Evolutionary conservation across 2,329 filamentous ascomycete species (phyloP).

Genomic region (Lachnellula subtilissima): DNA sequence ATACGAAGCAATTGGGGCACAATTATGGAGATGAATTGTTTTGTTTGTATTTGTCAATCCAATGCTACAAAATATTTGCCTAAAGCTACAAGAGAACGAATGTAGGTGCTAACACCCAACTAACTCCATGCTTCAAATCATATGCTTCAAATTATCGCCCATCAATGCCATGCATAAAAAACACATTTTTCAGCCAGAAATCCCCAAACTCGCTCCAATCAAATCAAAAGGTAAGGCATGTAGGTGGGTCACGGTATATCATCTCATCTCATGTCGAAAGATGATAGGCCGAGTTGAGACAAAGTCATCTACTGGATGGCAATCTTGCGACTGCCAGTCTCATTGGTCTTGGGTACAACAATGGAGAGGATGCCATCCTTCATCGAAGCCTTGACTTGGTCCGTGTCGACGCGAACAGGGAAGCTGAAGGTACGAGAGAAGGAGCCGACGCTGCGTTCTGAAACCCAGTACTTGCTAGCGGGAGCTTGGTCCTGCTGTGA

Average conservation of each 20-base stretch:
- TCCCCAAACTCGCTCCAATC: not conserved
- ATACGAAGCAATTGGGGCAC: not conserved
- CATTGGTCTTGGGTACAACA: slow-evolving; percentile 61
- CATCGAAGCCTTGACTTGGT: slow-evolving; percentile 56
- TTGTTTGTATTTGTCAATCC: not conserved
- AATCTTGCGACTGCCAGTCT: slow-evolving; percentile 53
- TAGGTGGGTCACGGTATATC: not conserved
- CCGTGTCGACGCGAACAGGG: slow-evolving; percentile 58
- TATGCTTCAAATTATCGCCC: not conserved
- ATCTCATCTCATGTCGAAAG: not conserved
- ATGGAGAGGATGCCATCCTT: slow-evolving; percentile 63
- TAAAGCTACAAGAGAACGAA: not conserved
- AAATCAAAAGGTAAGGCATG: too few relatives aligned
- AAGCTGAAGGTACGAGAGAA: slow-evolving; percentile 68
- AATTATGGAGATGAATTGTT: not conserved
- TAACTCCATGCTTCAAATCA: not conserved
- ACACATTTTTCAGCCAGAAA: not conserved
- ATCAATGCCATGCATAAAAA: not conserved
- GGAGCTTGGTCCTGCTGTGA: slow-evolving; percentile 18
- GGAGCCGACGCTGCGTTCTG: slow-evolving; percentile 60
- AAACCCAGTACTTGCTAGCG: slow-evolving; percentile 63
- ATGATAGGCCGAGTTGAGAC: not conserved
- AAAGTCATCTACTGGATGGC: slow-evolving; percentile 33
- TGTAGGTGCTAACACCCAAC: not conserved
- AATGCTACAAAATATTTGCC: not conserved